These are phyloP conservation scores for Fonsecaea nubica DNA, from an alignment of 2,329 filamentous ascomycete species.

Conservation along the genomic window DNA sequence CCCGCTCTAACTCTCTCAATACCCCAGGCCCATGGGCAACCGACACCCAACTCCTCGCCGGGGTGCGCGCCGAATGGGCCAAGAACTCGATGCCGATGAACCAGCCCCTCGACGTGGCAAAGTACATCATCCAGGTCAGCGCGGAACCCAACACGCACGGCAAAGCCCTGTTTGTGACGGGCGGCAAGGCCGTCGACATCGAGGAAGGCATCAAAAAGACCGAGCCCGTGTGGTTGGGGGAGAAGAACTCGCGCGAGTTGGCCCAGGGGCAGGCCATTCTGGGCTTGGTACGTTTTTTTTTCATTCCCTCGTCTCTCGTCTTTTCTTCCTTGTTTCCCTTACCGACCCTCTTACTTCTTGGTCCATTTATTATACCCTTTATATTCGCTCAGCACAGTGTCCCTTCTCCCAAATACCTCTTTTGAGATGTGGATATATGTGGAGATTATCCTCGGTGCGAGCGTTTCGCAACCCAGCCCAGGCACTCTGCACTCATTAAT, in stretches of 20 bases:
- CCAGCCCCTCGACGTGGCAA: constrained; percentile 50
- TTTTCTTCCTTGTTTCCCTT: not conserved
- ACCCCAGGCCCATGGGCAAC: constrained; percentile 53
- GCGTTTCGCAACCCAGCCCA: too few species aligned
- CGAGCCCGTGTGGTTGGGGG: constrained; percentile 54
- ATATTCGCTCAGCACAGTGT: not conserved
- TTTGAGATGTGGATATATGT: too few species aligned
- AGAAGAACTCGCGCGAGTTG: constrained; percentile 40
- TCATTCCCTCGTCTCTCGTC: not conserved
- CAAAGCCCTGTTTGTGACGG: constrained; percentile 53
- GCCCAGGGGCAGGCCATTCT: constrained; percentile 33
- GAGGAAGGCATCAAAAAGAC: constrained; percentile 51
- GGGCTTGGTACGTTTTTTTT: constrained; percentile 27
- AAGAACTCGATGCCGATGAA: constrained; percentile 50
- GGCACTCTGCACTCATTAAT: not conserved
- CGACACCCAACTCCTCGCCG: constrained; percentile 48
- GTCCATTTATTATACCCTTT: not conserved
- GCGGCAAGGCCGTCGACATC: constrained; percentile 53
- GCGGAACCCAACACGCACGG: constrained; percentile 45
- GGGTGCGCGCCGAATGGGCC: constrained; percentile 49
- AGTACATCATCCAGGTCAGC: constrained; percentile 48
- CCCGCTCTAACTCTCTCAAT: not conserved
- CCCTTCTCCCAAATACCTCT: too few species aligned
- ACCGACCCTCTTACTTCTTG: not conserved
- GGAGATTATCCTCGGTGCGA: too few species aligned